Evolutionary conservation across 345 rosid species (phyloP), one percentile per base, ranked within the genome.

Genomic region (Acer negundo): DNA sequence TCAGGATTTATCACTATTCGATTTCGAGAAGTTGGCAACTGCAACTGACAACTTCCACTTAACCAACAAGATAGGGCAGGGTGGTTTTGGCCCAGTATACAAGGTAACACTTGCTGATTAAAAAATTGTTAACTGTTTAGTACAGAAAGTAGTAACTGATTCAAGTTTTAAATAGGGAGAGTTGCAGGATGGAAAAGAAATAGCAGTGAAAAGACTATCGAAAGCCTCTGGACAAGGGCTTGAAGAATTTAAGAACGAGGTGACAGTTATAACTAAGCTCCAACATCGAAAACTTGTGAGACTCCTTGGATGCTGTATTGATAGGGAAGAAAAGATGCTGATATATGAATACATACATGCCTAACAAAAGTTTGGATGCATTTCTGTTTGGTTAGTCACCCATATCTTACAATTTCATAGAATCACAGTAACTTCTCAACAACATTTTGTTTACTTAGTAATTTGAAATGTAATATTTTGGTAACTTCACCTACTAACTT

Each of bases 81-180:
- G 86, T 2, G 84, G 88, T 10, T 85, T 85, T 44, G 86, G 86
- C 44, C 81, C 84, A 0, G 87, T 84, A 13, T 84, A 82, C 74
- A 63, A 69, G 84, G 88, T 85, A 80, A 76, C 42, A 46, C 15
- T 12, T 26, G 59, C 5, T 67, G 2, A 20, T 44, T 19, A 19
- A 10, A 12, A 9, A 15, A 9, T n/a, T n/a, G 2, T 42, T 22
- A 22, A 11, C 23, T 65, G 11, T 2, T 8, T 7, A 6, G 3
- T 67, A 4, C 7, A 68, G 10, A 6, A 44, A 6, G 13, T 55
- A 22, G 5, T 1, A 11, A 42, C 17, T 66, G 17, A 76, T 40
- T 81, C 53, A 58, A 20, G 62, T 58, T n/a, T 15, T 58, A 1
- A 2, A 1, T 20, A 17, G 62, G 62, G 62, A 17, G 22, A 4